Evolutionary conservation across 768 basidiomycete genomes (phyloP).

Genomic region (Collybia sp.): DNA sequence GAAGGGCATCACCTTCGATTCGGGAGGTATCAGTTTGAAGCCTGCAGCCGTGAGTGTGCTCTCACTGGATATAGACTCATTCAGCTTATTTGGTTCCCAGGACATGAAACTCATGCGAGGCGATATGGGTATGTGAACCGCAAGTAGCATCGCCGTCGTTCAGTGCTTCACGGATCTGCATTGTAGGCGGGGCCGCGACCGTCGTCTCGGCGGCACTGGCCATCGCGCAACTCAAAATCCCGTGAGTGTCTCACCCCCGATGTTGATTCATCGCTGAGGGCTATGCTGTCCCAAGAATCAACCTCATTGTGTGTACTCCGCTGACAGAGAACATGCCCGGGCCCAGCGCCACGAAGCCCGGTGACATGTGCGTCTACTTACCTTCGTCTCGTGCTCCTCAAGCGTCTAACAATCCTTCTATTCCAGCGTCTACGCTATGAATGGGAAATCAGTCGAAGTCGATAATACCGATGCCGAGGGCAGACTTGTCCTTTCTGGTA

Average conservation of each 20-base stretch:
- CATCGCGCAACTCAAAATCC: constrained; percentile 77
- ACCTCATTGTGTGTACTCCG: constrained; percentile 68
- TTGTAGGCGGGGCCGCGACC: constrained; percentile 69
- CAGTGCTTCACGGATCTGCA: background rate
- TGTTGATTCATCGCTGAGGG: background rate
- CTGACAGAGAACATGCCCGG: constrained; percentile 87
- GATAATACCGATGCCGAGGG: constrained; percentile 89
- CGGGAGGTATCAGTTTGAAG: constrained; percentile 85
- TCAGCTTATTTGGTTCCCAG: constrained; percentile 25
- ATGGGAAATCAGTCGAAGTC: constrained; percentile 81
- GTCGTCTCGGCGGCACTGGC: constrained; percentile 71
- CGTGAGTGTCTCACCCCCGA: constrained; percentile 39
- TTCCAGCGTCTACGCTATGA: constrained; percentile 75
- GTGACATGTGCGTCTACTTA: constrained; percentile 60
- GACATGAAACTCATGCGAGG: constrained; percentile 83
- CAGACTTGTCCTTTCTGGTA: constrained; percentile 69
- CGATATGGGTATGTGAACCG: constrained; percentile 66
- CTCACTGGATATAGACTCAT: background rate
- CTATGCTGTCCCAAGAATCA: constrained; percentile 45
- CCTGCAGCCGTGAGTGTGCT: constrained; percentile 49
- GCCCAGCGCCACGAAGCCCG: constrained; percentile 69
- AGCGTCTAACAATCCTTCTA: background rate
- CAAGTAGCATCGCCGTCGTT: background rate
- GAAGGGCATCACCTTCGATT: constrained; percentile 89
- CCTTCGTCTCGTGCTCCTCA: background rate